Conservation (phyloP, 768 basidiomycete species). For the Phaeotremella skinneri region DNA sequence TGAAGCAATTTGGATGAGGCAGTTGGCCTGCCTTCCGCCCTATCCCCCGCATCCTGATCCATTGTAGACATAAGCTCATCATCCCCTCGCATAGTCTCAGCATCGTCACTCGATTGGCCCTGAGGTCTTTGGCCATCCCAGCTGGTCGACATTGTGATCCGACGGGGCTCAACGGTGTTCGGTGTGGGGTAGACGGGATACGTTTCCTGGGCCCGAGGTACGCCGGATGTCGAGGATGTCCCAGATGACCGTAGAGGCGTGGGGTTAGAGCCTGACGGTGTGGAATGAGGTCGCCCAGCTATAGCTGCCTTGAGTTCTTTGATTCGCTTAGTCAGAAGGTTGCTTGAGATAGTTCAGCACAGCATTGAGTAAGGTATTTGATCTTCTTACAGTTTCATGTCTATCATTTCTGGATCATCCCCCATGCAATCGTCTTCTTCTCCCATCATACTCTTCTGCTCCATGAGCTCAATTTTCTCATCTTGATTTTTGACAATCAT, state of each 20-base stretch:
- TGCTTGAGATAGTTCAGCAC: constrained; percentile 14
- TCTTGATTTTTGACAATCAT: constrained; percentile 38
- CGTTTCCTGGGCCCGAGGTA: background rate
- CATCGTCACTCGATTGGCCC: constrained; percentile 13
- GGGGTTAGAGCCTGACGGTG: background rate
- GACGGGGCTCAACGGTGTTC: background rate
- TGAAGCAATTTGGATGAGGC: background rate
- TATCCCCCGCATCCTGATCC: too few species aligned
- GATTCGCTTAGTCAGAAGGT: constrained; percentile 24
- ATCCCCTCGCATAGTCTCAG: background rate
- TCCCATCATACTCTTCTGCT: constrained; percentile 19
- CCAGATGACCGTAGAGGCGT: constrained; percentile 1
- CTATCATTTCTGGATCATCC: constrained; percentile 41
- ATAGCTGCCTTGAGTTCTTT: constrained; percentile 27
- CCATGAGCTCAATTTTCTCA: constrained; percentile 28
- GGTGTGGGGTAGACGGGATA: constrained; percentile 14
- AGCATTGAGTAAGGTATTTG: background rate
- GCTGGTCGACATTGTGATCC: background rate
- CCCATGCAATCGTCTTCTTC: constrained; percentile 22
- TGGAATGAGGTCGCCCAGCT: background rate
- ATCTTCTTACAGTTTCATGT: constrained; percentile 28
- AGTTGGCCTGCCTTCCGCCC: too few species aligned
- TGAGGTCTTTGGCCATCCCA: constrained; percentile 1
- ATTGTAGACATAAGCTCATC: too few species aligned
- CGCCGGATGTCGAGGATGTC: constrained; percentile 1